phyloP scores from a whole-genome alignment of 768 basidiomycete genomes.

The Heimioporus sp. region DNA sequence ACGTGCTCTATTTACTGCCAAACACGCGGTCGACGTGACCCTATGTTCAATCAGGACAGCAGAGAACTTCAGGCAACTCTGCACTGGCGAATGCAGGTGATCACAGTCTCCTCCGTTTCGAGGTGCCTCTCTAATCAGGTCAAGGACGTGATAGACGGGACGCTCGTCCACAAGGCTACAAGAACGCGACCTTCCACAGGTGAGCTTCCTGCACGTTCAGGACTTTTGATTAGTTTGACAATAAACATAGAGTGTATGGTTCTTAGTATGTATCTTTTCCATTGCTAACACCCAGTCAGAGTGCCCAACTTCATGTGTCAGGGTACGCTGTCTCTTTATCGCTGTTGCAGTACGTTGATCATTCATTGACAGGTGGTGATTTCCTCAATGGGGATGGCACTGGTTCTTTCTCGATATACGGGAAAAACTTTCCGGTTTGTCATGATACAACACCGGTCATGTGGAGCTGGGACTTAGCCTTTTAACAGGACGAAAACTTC shows the following conservation, averaged over 20 bases:
- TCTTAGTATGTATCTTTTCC: background rate
- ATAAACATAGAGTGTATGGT: conserved; percentile 62
- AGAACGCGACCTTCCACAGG: conserved; percentile 90
- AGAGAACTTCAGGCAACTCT: conserved; percentile 96
- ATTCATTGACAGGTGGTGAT: conserved; percentile 68
- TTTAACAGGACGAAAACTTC: conserved; percentile 87
- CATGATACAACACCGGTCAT: background rate
- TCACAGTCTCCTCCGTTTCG: conserved; percentile 11
- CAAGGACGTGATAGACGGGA: conserved; percentile 39
- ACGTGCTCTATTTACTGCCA: conserved; percentile 20
- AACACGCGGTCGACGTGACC: background rate
- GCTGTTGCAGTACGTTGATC: background rate
- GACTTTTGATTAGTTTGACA: conserved; percentile 10
- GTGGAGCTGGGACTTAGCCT: background rate
- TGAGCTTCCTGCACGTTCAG: conserved; percentile 33
- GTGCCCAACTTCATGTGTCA: conserved; percentile 97
- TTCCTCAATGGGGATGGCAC: conserved; percentile 95
- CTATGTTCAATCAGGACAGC: conserved; percentile 63
- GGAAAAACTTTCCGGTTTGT: conserved; percentile 84
- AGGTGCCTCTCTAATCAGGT: conserved; percentile 9
- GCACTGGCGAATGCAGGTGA: conserved; percentile 94
- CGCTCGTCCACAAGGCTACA: conserved; percentile 86
- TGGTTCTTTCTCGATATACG: conserved; percentile 95
- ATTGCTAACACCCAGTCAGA: conserved; percentile 36
- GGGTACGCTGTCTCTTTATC: conserved; percentile 39